Evolutionary conservation across 345 rosid species (phyloP).

Genomic region (Eucalyptus caleyi): DNA sequence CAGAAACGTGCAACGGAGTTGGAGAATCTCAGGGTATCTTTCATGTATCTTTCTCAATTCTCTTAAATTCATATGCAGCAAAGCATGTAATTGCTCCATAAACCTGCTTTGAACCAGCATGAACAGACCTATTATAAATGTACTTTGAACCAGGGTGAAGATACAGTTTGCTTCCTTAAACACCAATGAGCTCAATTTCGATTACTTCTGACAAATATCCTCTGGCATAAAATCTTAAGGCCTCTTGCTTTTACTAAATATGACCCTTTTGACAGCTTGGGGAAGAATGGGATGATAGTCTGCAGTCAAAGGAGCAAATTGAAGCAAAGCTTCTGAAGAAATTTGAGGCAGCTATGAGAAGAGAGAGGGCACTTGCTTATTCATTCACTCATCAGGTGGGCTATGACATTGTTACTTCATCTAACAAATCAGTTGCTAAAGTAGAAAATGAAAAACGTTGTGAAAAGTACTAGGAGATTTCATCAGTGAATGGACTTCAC

Average conservation of each 20-base stretch:
- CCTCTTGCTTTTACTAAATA: not conserved
- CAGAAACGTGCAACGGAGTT: constrained; percentile 89
- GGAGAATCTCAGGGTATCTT: constrained; percentile 48
- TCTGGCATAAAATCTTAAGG: not conserved
- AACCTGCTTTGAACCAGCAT: not conserved
- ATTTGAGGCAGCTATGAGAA: constrained; percentile 89
- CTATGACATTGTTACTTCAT: not conserved
- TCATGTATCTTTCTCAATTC: not conserved
- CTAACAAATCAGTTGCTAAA: not conserved
- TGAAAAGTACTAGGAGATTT: not conserved
- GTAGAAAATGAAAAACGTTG: not conserved
- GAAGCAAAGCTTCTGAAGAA: constrained; percentile 71
- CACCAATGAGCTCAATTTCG: not conserved
- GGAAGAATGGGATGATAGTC: constrained; percentile 91
- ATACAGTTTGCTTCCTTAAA: not conserved
- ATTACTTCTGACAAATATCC: not conserved
- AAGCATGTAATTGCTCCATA: not conserved
- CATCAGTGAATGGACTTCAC: not conserved
- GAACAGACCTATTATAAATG: not conserved
- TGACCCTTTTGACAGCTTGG: constrained; percentile 38
- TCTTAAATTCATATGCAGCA: not conserved
- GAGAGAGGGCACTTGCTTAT: constrained; percentile 89
- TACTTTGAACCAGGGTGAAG: not conserved
- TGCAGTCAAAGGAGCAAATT: constrained; percentile 84
- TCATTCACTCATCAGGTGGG: constrained; percentile 89